A percentile compares a stretch with the other conserved stretches of the same genome.
Conservation (phyloP, 371 early-diverging fungal species). For the Mortierella sp. region DNA sequence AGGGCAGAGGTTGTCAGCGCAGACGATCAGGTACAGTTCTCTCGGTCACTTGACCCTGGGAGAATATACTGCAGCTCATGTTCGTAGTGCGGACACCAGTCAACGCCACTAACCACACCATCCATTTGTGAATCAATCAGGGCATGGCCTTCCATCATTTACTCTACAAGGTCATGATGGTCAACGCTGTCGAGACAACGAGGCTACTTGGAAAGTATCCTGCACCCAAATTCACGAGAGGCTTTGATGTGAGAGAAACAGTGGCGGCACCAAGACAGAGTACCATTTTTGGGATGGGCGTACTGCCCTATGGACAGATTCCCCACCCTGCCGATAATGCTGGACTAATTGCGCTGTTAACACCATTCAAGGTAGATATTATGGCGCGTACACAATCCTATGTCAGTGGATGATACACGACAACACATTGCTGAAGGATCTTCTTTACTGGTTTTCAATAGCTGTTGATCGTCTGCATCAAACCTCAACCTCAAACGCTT, state of each 20-base stretch:
- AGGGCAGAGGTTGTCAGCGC: constrained; percentile 76
- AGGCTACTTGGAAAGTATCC: constrained; percentile 77
- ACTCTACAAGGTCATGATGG: constrained; percentile 73
- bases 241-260: constrained; percentile 19
- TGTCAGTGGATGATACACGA: not conserved
- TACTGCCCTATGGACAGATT: constrained; percentile 71
- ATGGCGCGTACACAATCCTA: not conserved
- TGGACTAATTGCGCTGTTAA: constrained; percentile 77
- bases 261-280: constrained; percentile 57
- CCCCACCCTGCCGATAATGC: constrained; percentile 73
- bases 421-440: not conserved
- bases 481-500: constrained; percentile 77
- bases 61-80: not conserved
- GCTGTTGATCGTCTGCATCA: constrained; percentile 79
- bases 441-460: constrained; percentile 19
- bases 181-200: constrained; percentile 74
- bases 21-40: constrained; percentile 71
- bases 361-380: constrained; percentile 73
- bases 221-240: constrained; percentile 44
- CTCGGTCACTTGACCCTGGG: too few species aligned
- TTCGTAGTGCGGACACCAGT: too few species aligned
- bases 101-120: too few species aligned
- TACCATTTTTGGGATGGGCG: constrained; percentile 77
- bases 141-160: constrained; percentile 82
- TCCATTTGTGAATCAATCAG: constrained; percentile 17